Evolutionary conservation across 2,329 filamentous ascomycete genomes (phyloP), one percentile per base, ranked within the genome.

Genomic region (Pyrenophora teres): DNA sequence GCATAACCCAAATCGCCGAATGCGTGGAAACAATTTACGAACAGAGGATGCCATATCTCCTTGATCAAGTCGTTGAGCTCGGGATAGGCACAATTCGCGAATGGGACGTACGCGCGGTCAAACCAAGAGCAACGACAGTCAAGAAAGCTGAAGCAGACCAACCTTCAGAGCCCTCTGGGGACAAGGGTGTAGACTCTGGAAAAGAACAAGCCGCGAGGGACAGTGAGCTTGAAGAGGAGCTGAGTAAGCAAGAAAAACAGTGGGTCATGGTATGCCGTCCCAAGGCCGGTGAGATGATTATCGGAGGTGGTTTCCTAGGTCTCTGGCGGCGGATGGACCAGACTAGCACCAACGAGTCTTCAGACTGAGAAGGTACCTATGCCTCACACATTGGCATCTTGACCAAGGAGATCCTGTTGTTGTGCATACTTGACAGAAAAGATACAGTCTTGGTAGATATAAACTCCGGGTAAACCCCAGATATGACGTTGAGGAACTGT

Each of bases 1-100:
- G 85, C 62, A 85, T 94, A 52, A 92, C 89, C 8, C 90, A 93
- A 70, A 87, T 93, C 48, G 84, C 81, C 35, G 81, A 85, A 4
- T 88, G 87, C 52, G 76, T 87, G 23, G 74, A 81, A 39, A 70
- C 77, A 33, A 81, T 85, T 27, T 80, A 80, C 50, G 73, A 80
- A 23, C 75, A 82, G 10, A 73, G 71, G 2, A 74, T 90, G 46
- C 83, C 83, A 0, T 77, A 86, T 39, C 70, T 79, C 21, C 72
- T 86, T 7, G 85, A 88, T 33, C 80, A 77, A 38, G 82, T 85
- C 0, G 64, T 88, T 13, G 86, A 89, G 69, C 74, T 88, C 16
- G 77, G 75, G 59, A 56, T 78, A 73, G 45, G 77, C n/a, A 80
- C 78, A 30, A 83, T 86, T 1, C 77, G 83, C 56, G 78, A 83